Conservation (phyloP, 2,329 filamentous ascomycete genomes). For the Nigrospora osmanthi region DNA sequence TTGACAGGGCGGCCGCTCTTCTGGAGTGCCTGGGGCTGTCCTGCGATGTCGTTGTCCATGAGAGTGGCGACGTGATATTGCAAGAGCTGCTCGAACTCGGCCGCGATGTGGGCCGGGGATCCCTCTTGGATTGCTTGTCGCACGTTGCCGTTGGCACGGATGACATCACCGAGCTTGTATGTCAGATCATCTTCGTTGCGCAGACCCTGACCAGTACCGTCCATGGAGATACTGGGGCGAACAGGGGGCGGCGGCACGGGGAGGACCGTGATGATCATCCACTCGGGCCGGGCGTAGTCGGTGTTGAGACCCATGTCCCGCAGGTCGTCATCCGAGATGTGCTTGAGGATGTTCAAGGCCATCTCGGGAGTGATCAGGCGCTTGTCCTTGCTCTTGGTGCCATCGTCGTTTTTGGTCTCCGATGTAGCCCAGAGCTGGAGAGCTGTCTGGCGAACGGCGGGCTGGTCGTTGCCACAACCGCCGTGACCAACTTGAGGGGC, state of each 20-base stretch:
- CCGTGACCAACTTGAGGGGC: slow-evolving; percentile 62
- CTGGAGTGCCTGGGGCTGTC: slow-evolving; percentile 86
- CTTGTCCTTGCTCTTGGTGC: slow-evolving; percentile 67
- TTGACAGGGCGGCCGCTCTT: slow-evolving; percentile 97
- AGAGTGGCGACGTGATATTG: slow-evolving; percentile 99
- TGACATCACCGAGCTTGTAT: slow-evolving; percentile 97
- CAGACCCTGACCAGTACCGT: slow-evolving; percentile 84
- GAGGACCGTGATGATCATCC: slow-evolving; percentile 95
- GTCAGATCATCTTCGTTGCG: slow-evolving; percentile 98
- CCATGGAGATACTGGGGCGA: slow-evolving; percentile 93
- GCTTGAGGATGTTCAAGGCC: slow-evolving; percentile 79
- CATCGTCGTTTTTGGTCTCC: slow-evolving; percentile 73
- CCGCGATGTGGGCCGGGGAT: slow-evolving; percentile 81
- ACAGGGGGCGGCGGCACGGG: slow-evolving; percentile 94
- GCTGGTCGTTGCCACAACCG: slow-evolving; percentile 88
- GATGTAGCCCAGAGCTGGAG: slow-evolving; percentile 72
- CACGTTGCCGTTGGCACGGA: slow-evolving; percentile 94
- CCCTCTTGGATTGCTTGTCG: slow-evolving; percentile 86
- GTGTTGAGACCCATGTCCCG: slow-evolving; percentile 84
- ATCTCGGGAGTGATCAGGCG: slow-evolving; percentile 74
- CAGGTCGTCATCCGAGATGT: slow-evolving; percentile 75
- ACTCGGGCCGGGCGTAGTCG: slow-evolving; percentile 93
- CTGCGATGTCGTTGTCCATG: slow-evolving; percentile 99
- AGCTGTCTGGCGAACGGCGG: slow-evolving; percentile 79
- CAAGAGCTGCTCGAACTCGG: slow-evolving; percentile 83